A percentile compares a stretch with the other conserved stretches of the same genome.
Evolutionary conservation across 1,284 basidiomycete species (phyloP).

Genomic region (Ganoderma resinaceum): DNA sequence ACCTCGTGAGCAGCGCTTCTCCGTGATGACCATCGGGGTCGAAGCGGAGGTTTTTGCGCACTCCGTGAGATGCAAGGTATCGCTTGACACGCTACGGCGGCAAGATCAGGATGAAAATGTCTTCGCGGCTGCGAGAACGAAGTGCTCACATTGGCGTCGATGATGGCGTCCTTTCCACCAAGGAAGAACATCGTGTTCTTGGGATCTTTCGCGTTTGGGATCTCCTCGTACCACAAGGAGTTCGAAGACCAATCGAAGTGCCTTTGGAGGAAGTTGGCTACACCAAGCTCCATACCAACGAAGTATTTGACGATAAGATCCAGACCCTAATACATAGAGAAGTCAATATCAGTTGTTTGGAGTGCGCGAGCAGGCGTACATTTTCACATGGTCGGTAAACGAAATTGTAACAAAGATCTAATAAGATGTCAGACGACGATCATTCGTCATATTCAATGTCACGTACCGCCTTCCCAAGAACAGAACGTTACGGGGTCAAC

Average conservation of each 20-base stretch:
- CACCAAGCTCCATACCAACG: slow-evolving; percentile 84
- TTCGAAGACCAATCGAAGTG: slow-evolving; percentile 91
- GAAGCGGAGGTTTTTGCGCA: slow-evolving; percentile 73
- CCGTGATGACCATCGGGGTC: slow-evolving; percentile 78
- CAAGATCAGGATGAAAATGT: not conserved
- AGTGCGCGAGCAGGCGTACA: slow-evolving; percentile 46
- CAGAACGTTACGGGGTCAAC: slow-evolving; percentile 91
- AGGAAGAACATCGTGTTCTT: slow-evolving; percentile 73
- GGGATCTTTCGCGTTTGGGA: slow-evolving; percentile 75
- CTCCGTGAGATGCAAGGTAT: slow-evolving; percentile 80
- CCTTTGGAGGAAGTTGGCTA: slow-evolving; percentile 84
- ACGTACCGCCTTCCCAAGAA: slow-evolving; percentile 86
- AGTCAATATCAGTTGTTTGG: slow-evolving; percentile 16
- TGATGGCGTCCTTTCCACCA: slow-evolving; percentile 82
- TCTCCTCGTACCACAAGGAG: slow-evolving; percentile 88
- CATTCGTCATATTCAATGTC: not conserved
- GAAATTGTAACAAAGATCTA: slow-evolving; percentile 90
- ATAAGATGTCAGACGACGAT: not conserved
- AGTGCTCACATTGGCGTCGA: slow-evolving; percentile 68
- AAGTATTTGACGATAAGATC: slow-evolving; percentile 88
- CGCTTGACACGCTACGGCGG: slow-evolving; percentile 66
- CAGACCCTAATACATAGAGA: slow-evolving; percentile 57
- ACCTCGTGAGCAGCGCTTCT: slow-evolving; percentile 66
- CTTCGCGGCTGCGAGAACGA: not conserved
- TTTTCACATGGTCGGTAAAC: slow-evolving; percentile 72